Conservation (phyloP, 352 stramenopile genomes). For the Achlya hypogyna region DNA sequence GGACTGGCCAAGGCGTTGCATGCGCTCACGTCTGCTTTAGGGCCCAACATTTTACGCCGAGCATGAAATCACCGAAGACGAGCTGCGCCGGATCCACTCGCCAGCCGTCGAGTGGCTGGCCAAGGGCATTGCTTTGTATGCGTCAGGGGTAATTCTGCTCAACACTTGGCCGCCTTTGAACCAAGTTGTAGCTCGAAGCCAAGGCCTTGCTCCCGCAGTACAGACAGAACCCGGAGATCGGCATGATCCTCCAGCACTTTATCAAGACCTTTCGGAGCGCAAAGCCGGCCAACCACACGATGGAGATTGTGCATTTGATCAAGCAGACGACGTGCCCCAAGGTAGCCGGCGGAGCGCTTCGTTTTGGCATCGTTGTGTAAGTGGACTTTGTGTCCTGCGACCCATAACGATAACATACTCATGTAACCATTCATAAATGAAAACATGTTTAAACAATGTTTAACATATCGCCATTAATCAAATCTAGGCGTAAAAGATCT, state of each 20-base stretch:
- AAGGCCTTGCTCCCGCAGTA: constrained; percentile 71
- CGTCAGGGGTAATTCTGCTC: no score
- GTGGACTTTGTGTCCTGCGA: no score
- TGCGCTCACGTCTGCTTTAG: background rate
- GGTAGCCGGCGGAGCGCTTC: no score
- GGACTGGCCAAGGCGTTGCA: no score
- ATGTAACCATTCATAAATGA: no score
- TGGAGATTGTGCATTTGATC: constrained; percentile 64
- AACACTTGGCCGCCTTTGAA: no score
- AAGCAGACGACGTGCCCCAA: constrained; percentile 21
- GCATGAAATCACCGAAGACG: constrained; percentile 42
- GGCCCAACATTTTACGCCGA: constrained; percentile 15
- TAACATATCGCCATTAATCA: background rate
- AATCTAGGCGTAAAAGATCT: background rate
- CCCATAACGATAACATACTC: no score
- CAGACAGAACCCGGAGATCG: constrained; percentile 67
- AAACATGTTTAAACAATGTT: no score
- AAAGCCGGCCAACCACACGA: constrained; percentile 46
- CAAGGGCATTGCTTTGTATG: constrained; percentile 46
- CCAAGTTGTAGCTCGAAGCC: no score
- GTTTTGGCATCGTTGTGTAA: no score
- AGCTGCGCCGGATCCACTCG: constrained; percentile 73
- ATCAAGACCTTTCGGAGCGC: constrained; percentile 57
- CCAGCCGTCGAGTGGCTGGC: constrained; percentile 84
- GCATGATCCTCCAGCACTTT: constrained; percentile 86